Evolutionary conservation across 495 filamentous ascomycete genomes (phyloP).

Genomic region (Tricharina praecox): DNA sequence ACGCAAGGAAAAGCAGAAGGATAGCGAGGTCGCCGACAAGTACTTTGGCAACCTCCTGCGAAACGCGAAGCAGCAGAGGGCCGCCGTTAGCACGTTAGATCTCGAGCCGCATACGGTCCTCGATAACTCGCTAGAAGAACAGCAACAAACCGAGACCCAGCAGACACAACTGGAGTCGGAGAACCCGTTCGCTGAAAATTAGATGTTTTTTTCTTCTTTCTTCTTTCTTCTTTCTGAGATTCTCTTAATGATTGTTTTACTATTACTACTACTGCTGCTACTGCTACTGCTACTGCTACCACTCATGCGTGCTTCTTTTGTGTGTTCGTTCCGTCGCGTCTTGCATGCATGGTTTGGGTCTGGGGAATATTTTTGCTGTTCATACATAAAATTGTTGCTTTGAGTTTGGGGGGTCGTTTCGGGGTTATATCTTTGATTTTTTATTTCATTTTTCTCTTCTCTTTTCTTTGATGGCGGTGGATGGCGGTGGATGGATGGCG

Average conservation of each 20-base stretch:
- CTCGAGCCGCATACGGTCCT: constrained; percentile 36
- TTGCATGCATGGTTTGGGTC: no score
- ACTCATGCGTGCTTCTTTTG: neutral
- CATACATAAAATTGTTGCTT: neutral
- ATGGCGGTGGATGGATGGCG: no score
- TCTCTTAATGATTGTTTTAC: no score
- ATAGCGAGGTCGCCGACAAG: constrained; percentile 62
- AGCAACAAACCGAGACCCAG: neutral
- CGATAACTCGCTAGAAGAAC: neutral
- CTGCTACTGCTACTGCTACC: no score
- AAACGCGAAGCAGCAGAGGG: constrained; percentile 52
- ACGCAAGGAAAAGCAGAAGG: constrained; percentile 52
- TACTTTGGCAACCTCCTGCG: constrained; percentile 77
- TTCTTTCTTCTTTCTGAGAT: neutral
- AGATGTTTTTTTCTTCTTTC: neutral
- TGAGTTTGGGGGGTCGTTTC: neutral
- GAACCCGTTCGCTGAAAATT: neutral
- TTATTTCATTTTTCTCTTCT: neutral
- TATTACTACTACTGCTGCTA: no score
- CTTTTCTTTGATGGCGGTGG: neutral
- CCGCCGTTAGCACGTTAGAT: constrained; percentile 61
- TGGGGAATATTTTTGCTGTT: neutral
- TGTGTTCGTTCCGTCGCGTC: neutral
- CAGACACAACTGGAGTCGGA: neutral
- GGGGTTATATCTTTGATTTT: neutral